A percentile compares a stretch with the other conserved stretches of the same genome.
Conservation (phyloP, 2,329 filamentous ascomycete species). For the Diaporthe amygdali region DNA sequence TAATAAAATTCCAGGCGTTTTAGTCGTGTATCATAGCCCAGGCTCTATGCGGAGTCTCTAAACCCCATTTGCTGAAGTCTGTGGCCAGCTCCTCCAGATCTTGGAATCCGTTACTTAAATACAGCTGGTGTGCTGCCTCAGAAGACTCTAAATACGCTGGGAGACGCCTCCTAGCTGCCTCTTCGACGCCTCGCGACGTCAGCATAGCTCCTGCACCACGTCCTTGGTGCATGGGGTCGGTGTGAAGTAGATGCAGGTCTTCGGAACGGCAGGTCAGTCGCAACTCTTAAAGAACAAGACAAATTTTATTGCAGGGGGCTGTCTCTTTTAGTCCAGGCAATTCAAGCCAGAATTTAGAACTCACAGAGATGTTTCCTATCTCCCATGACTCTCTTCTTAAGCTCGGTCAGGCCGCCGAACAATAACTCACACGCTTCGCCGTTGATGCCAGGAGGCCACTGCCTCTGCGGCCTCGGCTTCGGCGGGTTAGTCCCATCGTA, state of each 20-base stretch:
- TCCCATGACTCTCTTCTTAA: slow-evolving; percentile 29
- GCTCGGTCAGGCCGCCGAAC: slow-evolving; percentile 32
- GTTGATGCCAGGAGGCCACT: slow-evolving; percentile 34
- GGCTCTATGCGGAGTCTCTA: slow-evolving; percentile 28
- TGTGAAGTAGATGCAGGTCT: slow-evolving; percentile 45
- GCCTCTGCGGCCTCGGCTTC: slow-evolving; percentile 23
- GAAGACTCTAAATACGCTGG: slow-evolving; percentile 44
- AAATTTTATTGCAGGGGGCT: not conserved
- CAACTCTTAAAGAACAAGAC: too few species aligned
- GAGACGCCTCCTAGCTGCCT: slow-evolving; percentile 39
- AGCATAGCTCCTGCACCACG: slow-evolving; percentile 46
- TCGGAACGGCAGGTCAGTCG: not conserved
- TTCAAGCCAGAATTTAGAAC: slow-evolving; percentile 19
- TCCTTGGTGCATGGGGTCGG: slow-evolving; percentile 46
- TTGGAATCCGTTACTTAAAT: slow-evolving; percentile 44
- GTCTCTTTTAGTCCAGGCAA: too few species aligned
- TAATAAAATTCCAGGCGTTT: slow-evolving; percentile 15
- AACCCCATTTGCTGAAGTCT: slow-evolving; percentile 39
- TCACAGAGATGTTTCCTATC: slow-evolving; percentile 35
- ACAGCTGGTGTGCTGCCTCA: slow-evolving; percentile 39
- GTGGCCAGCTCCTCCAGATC: slow-evolving; percentile 36
- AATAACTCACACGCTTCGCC: slow-evolving; percentile 37
- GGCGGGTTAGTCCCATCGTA: slow-evolving; percentile 28
- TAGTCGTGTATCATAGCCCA: slow-evolving; percentile 33
- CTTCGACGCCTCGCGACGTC: slow-evolving; percentile 42